Conservation (phyloP, 345 rosid species). For the Dipteronia sinensis region DNA sequence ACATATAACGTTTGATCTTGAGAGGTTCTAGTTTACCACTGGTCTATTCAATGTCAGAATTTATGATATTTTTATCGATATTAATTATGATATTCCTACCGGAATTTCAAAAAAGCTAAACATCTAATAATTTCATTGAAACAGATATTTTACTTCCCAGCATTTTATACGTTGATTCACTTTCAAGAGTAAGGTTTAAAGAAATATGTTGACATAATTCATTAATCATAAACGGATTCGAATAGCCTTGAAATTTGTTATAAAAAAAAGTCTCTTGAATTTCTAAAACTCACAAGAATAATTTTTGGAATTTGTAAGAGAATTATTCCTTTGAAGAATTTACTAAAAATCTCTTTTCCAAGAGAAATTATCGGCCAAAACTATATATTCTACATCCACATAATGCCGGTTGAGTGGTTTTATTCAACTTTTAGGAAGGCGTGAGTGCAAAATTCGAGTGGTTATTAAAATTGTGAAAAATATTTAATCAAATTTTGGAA, state of each 20-base stretch:
- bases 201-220: not conserved
- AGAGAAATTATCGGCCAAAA: not conserved
- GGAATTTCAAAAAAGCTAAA: too few species aligned
- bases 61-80: too few species aligned
- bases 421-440: not conserved
- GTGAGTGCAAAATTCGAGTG: not conserved
- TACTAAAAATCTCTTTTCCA: not conserved
- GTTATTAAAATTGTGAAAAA: not conserved
- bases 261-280: not conserved
- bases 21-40: too few species aligned
- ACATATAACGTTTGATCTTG: too few species aligned
- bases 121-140: too few species aligned
- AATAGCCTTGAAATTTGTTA: not conserved
- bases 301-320: not conserved
- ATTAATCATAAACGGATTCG: not conserved
- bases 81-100: too few species aligned
- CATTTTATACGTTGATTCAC: too few species aligned
- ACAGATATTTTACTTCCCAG: too few species aligned
- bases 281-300: not conserved
- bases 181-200: too few species aligned
- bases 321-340: not conserved
- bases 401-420: not conserved
- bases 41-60: too few species aligned
- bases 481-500: not conserved
- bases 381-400: not conserved